These are phyloP conservation scores for Cadophora sp. DNA, from an alignment of 2,329 filamentous ascomycete genomes.

Conservation along the genomic window DNA sequence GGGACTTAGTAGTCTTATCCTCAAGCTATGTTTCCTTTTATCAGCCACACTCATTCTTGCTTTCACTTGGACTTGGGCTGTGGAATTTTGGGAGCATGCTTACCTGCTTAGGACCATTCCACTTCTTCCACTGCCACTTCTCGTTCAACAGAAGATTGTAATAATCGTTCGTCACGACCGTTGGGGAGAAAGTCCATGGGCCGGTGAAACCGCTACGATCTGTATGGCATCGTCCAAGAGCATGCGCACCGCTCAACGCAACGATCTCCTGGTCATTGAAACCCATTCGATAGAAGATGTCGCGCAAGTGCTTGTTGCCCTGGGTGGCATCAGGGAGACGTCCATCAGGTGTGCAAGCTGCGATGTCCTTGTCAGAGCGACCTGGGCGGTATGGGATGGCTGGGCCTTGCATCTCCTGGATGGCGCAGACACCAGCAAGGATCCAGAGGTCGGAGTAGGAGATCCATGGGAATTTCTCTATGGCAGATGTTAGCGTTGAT, in stretches of 20 bases:
- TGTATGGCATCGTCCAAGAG: constrained; percentile 86
- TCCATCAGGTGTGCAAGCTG: constrained; percentile 92
- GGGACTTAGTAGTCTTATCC: constrained; percentile 82
- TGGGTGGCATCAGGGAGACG: constrained; percentile 84
- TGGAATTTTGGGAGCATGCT: constrained; percentile 26
- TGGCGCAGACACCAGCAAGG: constrained; percentile 79
- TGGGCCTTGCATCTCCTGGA: constrained; percentile 96
- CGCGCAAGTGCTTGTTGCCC: constrained; percentile 81
- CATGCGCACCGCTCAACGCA: constrained; percentile 84
- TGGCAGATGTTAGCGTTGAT: constrained; percentile 31
- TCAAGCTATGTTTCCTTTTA: constrained; percentile 64
- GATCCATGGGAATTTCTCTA: constrained; percentile 91
- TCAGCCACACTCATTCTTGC: constrained; percentile 21
- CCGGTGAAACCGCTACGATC: constrained; percentile 89
- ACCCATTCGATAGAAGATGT: constrained; percentile 96
- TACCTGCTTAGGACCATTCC: constrained; percentile 83
- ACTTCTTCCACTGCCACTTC: constrained; percentile 93
- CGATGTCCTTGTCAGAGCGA: constrained; percentile 77
- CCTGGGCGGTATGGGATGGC: constrained; percentile 88
- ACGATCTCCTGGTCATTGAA: constrained; percentile 98
- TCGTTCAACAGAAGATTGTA: constrained; percentile 86
- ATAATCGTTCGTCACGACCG: constrained; percentile 93
- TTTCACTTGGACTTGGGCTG: background rate
- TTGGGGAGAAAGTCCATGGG: constrained; percentile 92
- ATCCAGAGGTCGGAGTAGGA: constrained; percentile 97